Evolutionary conservation across 441 rosid species (phyloP).

Genomic region (Theobroma grandiflorum): DNA sequence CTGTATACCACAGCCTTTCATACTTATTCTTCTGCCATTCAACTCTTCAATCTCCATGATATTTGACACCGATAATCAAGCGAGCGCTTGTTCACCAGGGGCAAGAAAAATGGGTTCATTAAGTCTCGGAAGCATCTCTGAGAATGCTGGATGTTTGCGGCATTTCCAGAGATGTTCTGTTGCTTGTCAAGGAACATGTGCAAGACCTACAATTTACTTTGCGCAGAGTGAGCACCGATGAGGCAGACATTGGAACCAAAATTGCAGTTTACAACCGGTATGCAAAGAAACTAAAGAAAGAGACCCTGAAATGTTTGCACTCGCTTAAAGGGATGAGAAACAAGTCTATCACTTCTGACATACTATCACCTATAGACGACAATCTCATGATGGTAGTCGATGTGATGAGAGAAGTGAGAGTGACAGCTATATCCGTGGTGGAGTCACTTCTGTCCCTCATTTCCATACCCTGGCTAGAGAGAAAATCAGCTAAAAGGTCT

Average conservation of each 20-base stretch:
- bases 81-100: conserved; percentile 48
- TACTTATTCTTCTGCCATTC: too few species aligned
- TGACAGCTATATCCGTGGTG: conserved; percentile 49
- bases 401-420: conserved; percentile 66
- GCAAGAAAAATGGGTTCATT: conserved; percentile 61
- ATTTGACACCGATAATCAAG: conserved; percentile 48
- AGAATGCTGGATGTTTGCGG: conserved; percentile 70
- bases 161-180: conserved; percentile 61
- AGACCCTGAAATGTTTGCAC: conserved; percentile 59
- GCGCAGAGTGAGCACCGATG: conserved; percentile 43
- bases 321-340: conserved; percentile 52
- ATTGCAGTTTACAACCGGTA: conserved; percentile 54
- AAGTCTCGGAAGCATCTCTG: conserved; percentile 68
- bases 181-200: conserved; percentile 60
- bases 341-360: conserved; percentile 33
- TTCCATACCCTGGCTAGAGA: conserved; percentile 70
- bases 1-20: too few species aligned
- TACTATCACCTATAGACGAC: conserved; percentile 33
- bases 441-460: conserved; percentile 68
- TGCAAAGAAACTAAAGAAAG: conserved; percentile 68
- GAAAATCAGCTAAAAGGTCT: conserved; percentile 25
- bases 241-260: conserved; percentile 47
- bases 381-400: conserved; percentile 51
- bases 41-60: too few species aligned
- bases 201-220: conserved; percentile 55